Percentiles rank a stretch among this genome's conserved stretches.
These are phyloP conservation scores for Puccinia hordei DNA, from an alignment of 1,284 basidiomycete species.

Conservation along the genomic window DNA sequence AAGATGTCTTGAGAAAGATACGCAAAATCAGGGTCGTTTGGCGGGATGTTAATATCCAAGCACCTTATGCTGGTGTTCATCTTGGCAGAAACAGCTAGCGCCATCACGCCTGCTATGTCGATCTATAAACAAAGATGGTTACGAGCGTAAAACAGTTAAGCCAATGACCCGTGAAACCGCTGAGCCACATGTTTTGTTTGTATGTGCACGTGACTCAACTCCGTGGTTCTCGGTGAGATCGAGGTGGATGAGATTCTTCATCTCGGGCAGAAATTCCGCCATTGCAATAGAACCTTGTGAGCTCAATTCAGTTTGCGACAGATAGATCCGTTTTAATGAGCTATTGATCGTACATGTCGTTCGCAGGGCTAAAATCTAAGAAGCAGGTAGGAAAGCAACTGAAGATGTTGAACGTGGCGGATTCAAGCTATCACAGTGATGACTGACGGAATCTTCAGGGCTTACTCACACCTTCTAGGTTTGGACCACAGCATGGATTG, in stretches of 20 bases:
- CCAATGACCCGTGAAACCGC: neutral
- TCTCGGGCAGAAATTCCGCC: constrained; percentile 93
- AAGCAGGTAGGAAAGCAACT: constrained; percentile 46
- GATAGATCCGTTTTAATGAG: constrained; percentile 86
- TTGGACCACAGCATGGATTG: constrained; percentile 88
- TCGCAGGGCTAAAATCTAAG: constrained; percentile 78
- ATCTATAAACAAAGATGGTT: constrained; percentile 60
- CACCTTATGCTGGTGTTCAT: constrained; percentile 82
- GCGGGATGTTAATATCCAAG: constrained; percentile 87
- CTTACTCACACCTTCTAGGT: constrained; percentile 74
- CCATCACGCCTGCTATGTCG: constrained; percentile 88
- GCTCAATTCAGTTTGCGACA: constrained; percentile 77
- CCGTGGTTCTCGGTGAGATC: constrained; percentile 60
- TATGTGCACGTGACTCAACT: constrained; percentile 22
- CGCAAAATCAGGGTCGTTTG: constrained; percentile 84
- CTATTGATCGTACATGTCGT: constrained; percentile 91
- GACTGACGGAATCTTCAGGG: neutral
- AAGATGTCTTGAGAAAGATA: constrained; percentile 62
- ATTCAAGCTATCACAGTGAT: neutral
- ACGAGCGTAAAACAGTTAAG: neutral
- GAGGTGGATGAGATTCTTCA: constrained; percentile 80
- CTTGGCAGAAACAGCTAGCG: constrained; percentile 79
- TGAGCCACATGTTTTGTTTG: neutral
- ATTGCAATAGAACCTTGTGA: constrained; percentile 88
- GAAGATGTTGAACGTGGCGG: constrained; percentile 7